Base-by-base conservation (phyloP, 2,329 filamentous ascomycete genomes). In the Xylariales sp. region DNA sequence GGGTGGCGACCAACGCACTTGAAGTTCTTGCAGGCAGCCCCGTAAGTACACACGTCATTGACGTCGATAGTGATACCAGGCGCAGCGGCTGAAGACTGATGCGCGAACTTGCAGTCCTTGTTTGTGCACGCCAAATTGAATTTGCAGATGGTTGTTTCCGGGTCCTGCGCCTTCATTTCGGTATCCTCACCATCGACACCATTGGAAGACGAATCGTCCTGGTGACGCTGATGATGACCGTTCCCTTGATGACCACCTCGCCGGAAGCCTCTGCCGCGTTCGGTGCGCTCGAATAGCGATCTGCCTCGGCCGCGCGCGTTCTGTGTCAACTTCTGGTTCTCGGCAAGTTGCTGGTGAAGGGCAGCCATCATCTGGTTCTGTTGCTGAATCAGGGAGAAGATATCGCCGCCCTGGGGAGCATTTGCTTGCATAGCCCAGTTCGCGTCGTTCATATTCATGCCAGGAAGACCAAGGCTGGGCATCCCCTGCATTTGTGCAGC, bases 1-100 rank as follows among this genome's bases (percentile, higher is more conserved):
- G 93, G 93, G 63, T 98, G 93, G 45, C 88, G 86, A 21, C 78
- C 90, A 7, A 86, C 86, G 59, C 93, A 98, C 68, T 97, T 97
- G 56, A 80, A 77, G 72, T 97, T 98, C 68, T 93, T 95, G 79
- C 93, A 98, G 7, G 89, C 89, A 2, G 82, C 88, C 15, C 89
- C 91, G 54, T 86, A 97, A 14, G 77, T 77, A 69, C 93, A 98
- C 14, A 76, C 73, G 55, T 95, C 88, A 44, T 74, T 78, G 51
- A 90, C 74, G 61, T 97, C 93, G 44, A 97, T 73, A 0, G 82
- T 75, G 2, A 77, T 78, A 20, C 85, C 86, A 2, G 84, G 83
- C 3, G 88, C 85, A 22, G 91, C 90, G 2, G 86, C 89, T 2
- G 93, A 89, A 12, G 90, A 95, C 66, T 96, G 91, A 58, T 98